These are phyloP conservation scores for Pestalotiopsis sp. DNA, from an alignment of 2,329 filamentous ascomycete species.

Conservation along the genomic window DNA sequence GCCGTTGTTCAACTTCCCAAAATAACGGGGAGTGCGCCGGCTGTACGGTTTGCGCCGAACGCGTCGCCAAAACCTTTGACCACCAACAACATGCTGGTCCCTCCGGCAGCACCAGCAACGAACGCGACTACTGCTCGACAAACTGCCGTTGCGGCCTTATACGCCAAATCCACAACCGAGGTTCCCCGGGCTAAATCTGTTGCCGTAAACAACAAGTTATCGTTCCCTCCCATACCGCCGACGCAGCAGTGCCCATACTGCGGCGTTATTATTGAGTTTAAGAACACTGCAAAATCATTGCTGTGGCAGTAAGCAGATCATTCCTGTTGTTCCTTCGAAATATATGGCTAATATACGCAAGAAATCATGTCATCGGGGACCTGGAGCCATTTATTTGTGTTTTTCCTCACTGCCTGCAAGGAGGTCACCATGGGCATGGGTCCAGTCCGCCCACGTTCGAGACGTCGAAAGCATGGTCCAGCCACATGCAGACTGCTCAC, in stretches of 20 bases:
- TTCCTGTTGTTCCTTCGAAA: slow-evolving; percentile 8
- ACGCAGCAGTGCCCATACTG: slow-evolving; percentile 20
- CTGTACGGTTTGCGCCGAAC: background rate
- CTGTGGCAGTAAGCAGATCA: slow-evolving; percentile 16
- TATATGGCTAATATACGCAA: slow-evolving; percentile 7
- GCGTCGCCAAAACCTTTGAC: slow-evolving; percentile 5
- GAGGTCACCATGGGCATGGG: slow-evolving; percentile 9
- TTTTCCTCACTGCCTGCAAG: slow-evolving; percentile 12
- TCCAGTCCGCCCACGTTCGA: slow-evolving; percentile 19
- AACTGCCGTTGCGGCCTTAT: slow-evolving; percentile 20
- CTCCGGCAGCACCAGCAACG: slow-evolving; percentile 16
- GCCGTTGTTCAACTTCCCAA: background rate
- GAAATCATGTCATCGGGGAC: slow-evolving; percentile 19
- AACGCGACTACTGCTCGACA: slow-evolving; percentile 23
- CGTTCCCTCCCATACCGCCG: slow-evolving; percentile 18
- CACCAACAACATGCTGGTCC: slow-evolving; percentile 6
- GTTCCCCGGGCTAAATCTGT: slow-evolving; percentile 21
- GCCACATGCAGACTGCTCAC: slow-evolving; percentile 26
- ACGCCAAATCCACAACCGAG: slow-evolving; percentile 18
- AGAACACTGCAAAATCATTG: slow-evolving; percentile 9
- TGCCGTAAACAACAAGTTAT: slow-evolving; percentile 20
- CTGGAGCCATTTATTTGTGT: slow-evolving; percentile 20
- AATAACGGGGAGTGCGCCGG: background rate
- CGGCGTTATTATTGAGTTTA: slow-evolving; percentile 20
- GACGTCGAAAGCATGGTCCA: slow-evolving; percentile 21